Percentiles rank a stretch among this genome's conserved stretches.
phyloP scores from a whole-genome alignment of 352 stramenopile genomes.

The Phytophthora sojae region DNA sequence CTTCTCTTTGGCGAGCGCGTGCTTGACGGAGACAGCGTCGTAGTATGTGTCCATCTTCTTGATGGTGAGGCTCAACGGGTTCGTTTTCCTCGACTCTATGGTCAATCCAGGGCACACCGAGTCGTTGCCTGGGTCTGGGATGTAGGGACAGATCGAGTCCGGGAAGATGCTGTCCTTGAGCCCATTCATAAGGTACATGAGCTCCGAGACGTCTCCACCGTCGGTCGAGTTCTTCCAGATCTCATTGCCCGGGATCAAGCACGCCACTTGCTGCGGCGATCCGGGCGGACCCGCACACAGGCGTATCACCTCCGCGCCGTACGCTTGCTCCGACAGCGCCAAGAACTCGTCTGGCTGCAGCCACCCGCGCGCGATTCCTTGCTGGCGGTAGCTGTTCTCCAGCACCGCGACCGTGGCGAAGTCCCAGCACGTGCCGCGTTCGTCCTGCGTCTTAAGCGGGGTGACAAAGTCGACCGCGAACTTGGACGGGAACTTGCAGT shows the following conservation, averaged over 20 bases:
- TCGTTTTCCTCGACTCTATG: constrained; percentile 38
- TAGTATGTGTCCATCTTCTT: constrained; percentile 59
- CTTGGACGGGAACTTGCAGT: constrained; percentile 55
- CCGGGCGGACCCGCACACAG: constrained; percentile 55
- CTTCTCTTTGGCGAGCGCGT: constrained; percentile 8
- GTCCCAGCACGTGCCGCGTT: too few relatives aligned
- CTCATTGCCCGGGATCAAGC: constrained; percentile 62
- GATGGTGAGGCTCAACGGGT: constrained; percentile 57
- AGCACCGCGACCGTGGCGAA: constrained; percentile 69
- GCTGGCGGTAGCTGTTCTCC: constrained; percentile 73
- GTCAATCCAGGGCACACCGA: constrained; percentile 54
- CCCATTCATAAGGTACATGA: constrained; percentile 64
- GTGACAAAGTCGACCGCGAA: constrained; percentile 63
- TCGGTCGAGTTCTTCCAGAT: constrained; percentile 80
- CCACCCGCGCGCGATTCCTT: constrained; percentile 64
- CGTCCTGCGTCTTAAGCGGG: constrained; percentile 75
- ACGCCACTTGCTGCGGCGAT: constrained; percentile 68
- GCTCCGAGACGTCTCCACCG: constrained; percentile 52
- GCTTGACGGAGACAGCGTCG: constrained; percentile 51
- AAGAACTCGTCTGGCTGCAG: constrained; percentile 62
- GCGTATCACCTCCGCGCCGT: constrained; percentile 65
- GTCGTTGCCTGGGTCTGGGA: constrained; percentile 50
- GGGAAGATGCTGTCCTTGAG: constrained; percentile 64
- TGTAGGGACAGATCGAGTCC: constrained; percentile 59
- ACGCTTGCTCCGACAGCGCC: constrained; percentile 70